A percentile compares a stretch with the other conserved stretches of the same genome.
Conservation (phyloP, 306 rosid genomes). For the Elaeagnus macrophylla region DNA sequence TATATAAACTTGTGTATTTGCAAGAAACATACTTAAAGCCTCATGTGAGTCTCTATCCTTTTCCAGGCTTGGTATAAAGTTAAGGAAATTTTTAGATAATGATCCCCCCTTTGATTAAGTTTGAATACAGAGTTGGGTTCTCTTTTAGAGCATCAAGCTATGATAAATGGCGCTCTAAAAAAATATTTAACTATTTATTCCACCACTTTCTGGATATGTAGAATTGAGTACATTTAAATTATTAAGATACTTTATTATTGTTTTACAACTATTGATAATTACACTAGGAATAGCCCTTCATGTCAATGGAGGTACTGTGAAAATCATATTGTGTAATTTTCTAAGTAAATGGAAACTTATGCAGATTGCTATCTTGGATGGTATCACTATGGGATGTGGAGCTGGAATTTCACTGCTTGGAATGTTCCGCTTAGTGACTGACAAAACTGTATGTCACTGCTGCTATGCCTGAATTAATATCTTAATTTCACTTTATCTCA, state of each 20-base stretch:
- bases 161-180: too few relatives aligned
- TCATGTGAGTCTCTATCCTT: constrained; percentile 53
- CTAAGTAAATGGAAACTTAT: constrained; percentile 9
- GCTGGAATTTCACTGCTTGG: constrained; percentile 90
- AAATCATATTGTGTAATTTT: constrained; percentile 3
- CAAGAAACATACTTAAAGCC: constrained; percentile 94
- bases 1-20: constrained; percentile 73
- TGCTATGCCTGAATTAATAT: constrained; percentile 3
- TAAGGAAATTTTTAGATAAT: background rate
- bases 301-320: too few relatives aligned
- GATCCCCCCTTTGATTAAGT: background rate
- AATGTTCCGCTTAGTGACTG: constrained; percentile 77
- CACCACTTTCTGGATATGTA: too few relatives aligned
- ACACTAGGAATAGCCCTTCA: too few relatives aligned
- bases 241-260: too few relatives aligned
- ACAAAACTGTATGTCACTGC: constrained; percentile 68
- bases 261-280: too few relatives aligned
- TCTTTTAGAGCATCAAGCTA: too few relatives aligned
- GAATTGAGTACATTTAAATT: too few relatives aligned
- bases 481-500: background rate
- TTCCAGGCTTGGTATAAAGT: constrained; percentile 14
- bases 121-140: too few relatives aligned
- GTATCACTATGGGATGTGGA: constrained; percentile 88
- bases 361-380: constrained; percentile 84
- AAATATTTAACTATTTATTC: too few relatives aligned